Conservation (phyloP, 2,329 filamentous ascomycete species). For the Botrytis medusae region DNA sequence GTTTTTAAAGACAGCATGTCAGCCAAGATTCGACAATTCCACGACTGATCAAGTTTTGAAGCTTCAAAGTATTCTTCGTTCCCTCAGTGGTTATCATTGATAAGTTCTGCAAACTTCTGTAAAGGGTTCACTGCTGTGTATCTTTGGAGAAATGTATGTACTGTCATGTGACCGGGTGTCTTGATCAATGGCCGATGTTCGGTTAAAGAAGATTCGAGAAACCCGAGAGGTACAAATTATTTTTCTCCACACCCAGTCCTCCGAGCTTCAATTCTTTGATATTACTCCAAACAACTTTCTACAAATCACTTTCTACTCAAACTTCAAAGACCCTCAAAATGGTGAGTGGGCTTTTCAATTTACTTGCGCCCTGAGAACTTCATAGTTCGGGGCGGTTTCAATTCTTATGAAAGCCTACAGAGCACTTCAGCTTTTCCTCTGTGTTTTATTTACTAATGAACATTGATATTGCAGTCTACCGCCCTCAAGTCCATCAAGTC, state of each 20-base stretch:
- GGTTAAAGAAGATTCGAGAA: constrained; percentile 24
- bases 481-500: constrained; percentile 93
- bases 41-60: neutral
- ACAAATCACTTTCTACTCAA: constrained; percentile 5
- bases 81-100: neutral
- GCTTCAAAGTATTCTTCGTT: neutral
- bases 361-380: neutral
- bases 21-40: neutral
- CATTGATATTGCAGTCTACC: constrained; percentile 51
- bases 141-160: neutral
- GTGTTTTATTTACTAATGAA: neutral
- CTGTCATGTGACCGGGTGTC: constrained; percentile 17
- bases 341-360: constrained; percentile 10
- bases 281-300: neutral
- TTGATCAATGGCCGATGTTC: constrained; percentile 22
- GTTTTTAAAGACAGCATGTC: neutral
- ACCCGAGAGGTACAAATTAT: constrained; percentile 19
- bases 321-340: neutral
- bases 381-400: neutral
- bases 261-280: constrained; percentile 18
- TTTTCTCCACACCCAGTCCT: constrained; percentile 22
- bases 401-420: neutral
- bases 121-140: neutral
- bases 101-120: neutral
- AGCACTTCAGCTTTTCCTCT: neutral